These are phyloP conservation scores for Pseudisothecium myosuroides DNA, from an alignment of 225 moss, liverwort and hornwort species.

Conservation along the genomic window DNA sequence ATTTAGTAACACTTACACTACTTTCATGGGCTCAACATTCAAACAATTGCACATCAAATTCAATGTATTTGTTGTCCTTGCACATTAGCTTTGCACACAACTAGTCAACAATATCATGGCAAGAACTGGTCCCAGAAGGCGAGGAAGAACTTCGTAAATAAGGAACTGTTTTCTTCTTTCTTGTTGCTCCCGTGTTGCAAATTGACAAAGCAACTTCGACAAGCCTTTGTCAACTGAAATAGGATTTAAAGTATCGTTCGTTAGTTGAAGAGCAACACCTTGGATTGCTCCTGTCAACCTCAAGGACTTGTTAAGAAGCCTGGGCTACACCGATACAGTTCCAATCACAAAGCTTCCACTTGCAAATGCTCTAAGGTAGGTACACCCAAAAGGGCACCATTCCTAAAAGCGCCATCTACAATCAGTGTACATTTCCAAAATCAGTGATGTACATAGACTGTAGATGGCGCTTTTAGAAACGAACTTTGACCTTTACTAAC, in stretches of 20 bases:
- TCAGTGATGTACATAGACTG: no score
- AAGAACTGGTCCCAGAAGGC: rapidly evolving
- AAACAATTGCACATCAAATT: not conserved
- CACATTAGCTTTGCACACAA: not conserved
- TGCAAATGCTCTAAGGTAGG: no score
- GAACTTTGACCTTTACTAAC: no score
- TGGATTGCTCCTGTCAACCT: not conserved
- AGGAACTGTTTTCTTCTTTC: not conserved
- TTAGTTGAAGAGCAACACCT: rapidly evolving
- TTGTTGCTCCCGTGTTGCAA: rapidly evolving
- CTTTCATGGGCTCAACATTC: not conserved
- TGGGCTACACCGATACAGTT: rapidly evolving
- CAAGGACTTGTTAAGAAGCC: not conserved
- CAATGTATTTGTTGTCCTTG: rapidly evolving
- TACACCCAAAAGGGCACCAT: no score
- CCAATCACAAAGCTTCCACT: not conserved
- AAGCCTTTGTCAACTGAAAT: rapidly evolving
- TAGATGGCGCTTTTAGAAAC: no score
- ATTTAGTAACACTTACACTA: not conserved
- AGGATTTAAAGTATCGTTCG: not conserved
- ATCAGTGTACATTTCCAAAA: no score
- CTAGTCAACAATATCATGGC: not conserved
- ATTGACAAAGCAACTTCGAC: not conserved
- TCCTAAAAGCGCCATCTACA: no score
- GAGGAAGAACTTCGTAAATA: not conserved